Base-by-base conservation (phyloP, 2,329 filamentous ascomycete genomes). In the Hansfordia pulvinata region DNA sequence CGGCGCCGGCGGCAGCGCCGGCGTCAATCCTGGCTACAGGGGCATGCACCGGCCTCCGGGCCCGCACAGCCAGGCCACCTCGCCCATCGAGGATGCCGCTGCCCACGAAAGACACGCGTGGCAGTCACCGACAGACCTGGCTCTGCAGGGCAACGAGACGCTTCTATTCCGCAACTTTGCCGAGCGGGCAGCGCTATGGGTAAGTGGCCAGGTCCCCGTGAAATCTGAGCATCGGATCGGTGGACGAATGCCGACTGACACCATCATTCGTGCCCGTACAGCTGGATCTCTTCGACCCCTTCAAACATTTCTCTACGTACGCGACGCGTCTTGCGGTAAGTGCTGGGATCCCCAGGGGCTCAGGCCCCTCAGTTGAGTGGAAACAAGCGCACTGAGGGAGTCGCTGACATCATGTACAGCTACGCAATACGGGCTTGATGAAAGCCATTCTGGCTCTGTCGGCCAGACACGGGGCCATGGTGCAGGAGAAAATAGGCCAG, bases 361-460 rank as follows among this genome's bases (percentile, higher is more conserved):
- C n/a, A n/a, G n/a, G n/a, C n/a, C n/a, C n/a, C n/a, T n/a, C n/a
- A n/a, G n/a, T n/a, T n/a, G n/a, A n/a, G n/a, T n/a, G n/a, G n/a
- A n/a, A n/a, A n/a, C n/a, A n/a, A n/a, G n/a, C 14, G 10, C 4
- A 17, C 19, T 19, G 15, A 19, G 13, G 15, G 10, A 11, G 13
- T 7, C 10, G 3, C 17, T 20, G 4, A 9, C 8, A 10, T 19
- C 17, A 11, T 21, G 3, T 28, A 6, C 11, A 35, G 30, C 44
- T 69, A 30, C 54, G 58, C 16, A 73, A 74, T 35, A 48, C 59
- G 15, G 69, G 69, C 1, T 39, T 73, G 3, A 56, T 73, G 50
- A 69, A 68, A 35, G 65, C 68, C 10, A 53, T 73, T 5, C 49
- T 73, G 4, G 69, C 68, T 2, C 50, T 73, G 3, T 60, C 65